Base-by-base conservation (phyloP, 2,329 filamentous ascomycete species). In the Diaporthe australafricana region DNA sequence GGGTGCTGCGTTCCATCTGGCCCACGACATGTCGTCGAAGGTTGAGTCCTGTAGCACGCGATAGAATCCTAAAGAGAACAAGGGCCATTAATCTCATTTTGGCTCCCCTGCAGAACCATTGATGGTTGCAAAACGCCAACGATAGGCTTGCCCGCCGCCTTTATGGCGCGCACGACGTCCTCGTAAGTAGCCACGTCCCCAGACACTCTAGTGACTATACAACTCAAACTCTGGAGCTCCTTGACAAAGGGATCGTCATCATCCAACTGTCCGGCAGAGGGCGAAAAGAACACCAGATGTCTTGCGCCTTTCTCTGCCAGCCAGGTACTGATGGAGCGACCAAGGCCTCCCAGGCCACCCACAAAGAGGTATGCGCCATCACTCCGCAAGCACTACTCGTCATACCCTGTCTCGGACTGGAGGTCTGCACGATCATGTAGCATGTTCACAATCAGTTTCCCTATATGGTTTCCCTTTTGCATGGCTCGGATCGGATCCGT, bases 391-490 rank as follows among this genome's bases (percentile, higher is more conserved):
- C 35, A 9, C 35, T 42, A 42, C 35, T 60, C 55, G 27, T 60
- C 55, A 27, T 42, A 22, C 3, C 55, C 16, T 20, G 35, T 60
- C 22, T 60, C 55, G 22, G 55, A 60, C 14, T 35, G 35, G 14
- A 60, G 55, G 8, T 60, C 55, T 14, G n/a, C 16, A 22, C 17
- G 35, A 17, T 60, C 38, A 42, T 42, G 14, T 20, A 75, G 72
- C 42, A 80, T 75, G 5, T 73, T 76, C 7, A 80, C 66, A 17
- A 84, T 78, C 7, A 85, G 77, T 68, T 86, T 86, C 0, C 84
- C 85, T 20, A 85, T 79, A 68, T 84, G 83, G 1, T 78, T 75
- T 0, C 83, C 84, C 35, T 76, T 77, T 68, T 84, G 83, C 75
- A 86, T 79, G 40, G 78, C 77, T 2, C 81, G 76, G 73, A 85